phyloP scores from a whole-genome alignment of 2,329 filamentous ascomycete genomes.

The Tolypocladium nubicola region DNA sequence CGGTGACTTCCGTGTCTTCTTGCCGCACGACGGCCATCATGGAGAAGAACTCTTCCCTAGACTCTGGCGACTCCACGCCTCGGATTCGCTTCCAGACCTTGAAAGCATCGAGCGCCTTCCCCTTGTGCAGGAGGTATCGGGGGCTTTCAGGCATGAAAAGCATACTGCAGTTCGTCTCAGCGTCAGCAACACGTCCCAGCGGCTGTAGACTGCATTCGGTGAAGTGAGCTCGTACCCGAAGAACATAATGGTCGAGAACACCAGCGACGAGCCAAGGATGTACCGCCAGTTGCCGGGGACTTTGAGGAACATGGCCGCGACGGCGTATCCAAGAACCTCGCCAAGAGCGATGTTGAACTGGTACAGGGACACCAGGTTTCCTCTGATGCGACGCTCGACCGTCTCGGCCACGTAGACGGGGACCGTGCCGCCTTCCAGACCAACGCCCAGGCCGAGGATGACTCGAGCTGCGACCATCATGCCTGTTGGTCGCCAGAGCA shows the following conservation, averaged over 20 bases:
- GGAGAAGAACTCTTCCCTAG: conserved; percentile 59
- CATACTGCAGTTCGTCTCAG: conserved; percentile 38
- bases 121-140: conserved; percentile 61
- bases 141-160: conserved; percentile 62
- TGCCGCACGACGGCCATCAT: conserved; percentile 54
- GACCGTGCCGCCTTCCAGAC: conserved; percentile 64
- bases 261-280: conserved; percentile 60
- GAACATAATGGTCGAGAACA: conserved; percentile 46
- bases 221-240: conserved; percentile 12
- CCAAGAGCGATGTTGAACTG: conserved; percentile 69
- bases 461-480: conserved; percentile 62
- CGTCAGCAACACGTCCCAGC: conserved; percentile 24
- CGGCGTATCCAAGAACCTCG: conserved; percentile 62
- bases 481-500: conserved; percentile 12
- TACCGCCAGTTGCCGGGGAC: conserved; percentile 63
- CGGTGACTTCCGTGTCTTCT: conserved; percentile 42
- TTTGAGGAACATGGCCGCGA: conserved; percentile 62
- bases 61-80: conserved; percentile 43
- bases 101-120: conserved; percentile 31
- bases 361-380: conserved; percentile 64
- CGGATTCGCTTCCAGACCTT: conserved; percentile 65
- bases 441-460: conserved; percentile 60
- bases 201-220: neutral
- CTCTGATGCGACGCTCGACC: conserved; percentile 54
- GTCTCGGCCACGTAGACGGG: conserved; percentile 67